Percentiles rank a stretch among this genome's conserved stretches.
Conservation (phyloP, 2,329 filamentous ascomycete genomes). For the Chalara sp. region DNA sequence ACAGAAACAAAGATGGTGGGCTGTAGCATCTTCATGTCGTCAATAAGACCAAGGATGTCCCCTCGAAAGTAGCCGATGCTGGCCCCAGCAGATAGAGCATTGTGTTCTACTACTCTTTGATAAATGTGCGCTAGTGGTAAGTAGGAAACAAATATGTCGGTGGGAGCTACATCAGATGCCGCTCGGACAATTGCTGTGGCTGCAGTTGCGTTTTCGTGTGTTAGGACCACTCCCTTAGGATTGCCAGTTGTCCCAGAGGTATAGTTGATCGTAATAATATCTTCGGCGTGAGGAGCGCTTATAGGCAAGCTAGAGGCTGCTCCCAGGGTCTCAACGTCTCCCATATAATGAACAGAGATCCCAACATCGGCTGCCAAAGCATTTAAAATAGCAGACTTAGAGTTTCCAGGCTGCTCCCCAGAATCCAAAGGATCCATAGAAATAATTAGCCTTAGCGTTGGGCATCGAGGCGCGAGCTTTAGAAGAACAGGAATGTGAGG, state of each 20-base stretch:
- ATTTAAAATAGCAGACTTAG: constrained; percentile 73
- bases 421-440: constrained; percentile 76
- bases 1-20: constrained; percentile 84
- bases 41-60: constrained; percentile 76
- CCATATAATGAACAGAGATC: constrained; percentile 71
- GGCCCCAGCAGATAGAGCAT: constrained; percentile 62
- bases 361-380: constrained; percentile 67
- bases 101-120: constrained; percentile 76
- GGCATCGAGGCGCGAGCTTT: constrained; percentile 70
- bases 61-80: constrained; percentile 91
- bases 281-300: constrained; percentile 64
- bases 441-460: constrained; percentile 79
- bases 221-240: constrained; percentile 78
- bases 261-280: constrained; percentile 86
- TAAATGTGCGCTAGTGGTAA: constrained; percentile 93
- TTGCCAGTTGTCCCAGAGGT: constrained; percentile 79
- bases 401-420: constrained; percentile 69
- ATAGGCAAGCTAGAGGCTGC: constrained; percentile 61
- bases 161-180: constrained; percentile 38
- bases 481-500: constrained; percentile 76
- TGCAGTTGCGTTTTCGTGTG: constrained; percentile 73
- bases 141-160: constrained; percentile 73
- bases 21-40: constrained; percentile 82
- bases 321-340: constrained; percentile 76
- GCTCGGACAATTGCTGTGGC: constrained; percentile 57